Evolutionary conservation across 345 rosid species (phyloP).

Genomic region (Lepidium didymum): DNA sequence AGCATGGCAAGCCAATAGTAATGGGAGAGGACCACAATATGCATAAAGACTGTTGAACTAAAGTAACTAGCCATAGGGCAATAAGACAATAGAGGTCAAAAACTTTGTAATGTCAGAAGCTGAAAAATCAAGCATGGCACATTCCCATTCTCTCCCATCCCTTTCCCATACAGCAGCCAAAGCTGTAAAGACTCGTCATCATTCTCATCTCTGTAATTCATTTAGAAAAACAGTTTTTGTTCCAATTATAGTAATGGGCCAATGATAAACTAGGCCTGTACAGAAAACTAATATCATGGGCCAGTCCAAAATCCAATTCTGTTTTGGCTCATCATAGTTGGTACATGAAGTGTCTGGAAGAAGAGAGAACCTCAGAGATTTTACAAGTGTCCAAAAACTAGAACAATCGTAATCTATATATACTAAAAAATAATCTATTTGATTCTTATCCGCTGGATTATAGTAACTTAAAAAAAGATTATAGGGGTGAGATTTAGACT

Average conservation of each 20-base stretch:
- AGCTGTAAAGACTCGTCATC: conserved; percentile 7
- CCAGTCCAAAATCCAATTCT: not conserved
- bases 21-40: conserved; percentile 26
- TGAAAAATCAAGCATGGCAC: conserved; percentile 18
- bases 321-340: not conserved
- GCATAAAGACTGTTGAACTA: not conserved
- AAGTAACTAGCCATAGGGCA: conserved; percentile 14
- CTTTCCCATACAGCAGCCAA: conserved; percentile 28
- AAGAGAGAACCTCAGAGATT: not conserved
- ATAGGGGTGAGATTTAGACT: no score
- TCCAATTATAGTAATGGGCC: conserved; percentile 1
- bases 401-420: conserved; percentile 37
- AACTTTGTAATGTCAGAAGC: conserved; percentile 1
- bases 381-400: conserved; percentile 11
- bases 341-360: conserved; percentile 29
- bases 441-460: no score
- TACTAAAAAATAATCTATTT: no score
- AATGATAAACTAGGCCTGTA: not conserved
- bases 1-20: conserved; percentile 25
- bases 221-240: not conserved
- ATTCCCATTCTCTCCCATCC: conserved; percentile 10
- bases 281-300: not conserved
- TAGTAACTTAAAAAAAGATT: no score
- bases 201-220: conserved; percentile 1
- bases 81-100: not conserved